These are phyloP conservation scores for Colletotrichum sp. DNA, from an alignment of 2,329 filamentous ascomycete species.

Conservation along the genomic window DNA sequence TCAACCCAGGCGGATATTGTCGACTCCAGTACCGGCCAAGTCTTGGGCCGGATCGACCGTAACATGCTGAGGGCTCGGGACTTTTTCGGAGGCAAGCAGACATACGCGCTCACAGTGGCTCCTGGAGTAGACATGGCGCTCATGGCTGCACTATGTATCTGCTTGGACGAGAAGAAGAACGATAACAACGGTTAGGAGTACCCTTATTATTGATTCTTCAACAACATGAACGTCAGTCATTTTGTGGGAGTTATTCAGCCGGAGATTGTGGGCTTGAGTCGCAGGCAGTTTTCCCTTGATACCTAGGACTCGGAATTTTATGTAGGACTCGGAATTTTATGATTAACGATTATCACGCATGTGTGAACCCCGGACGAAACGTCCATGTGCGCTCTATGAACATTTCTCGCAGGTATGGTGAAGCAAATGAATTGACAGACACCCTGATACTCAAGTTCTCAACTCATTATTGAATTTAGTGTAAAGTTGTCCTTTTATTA, in stretches of 20 bases:
- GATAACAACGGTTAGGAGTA: conserved; percentile 22
- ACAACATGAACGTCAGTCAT: neutral
- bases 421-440: neutral
- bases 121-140: conserved; percentile 70
- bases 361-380: neutral
- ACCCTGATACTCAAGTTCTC: neutral
- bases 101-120: conserved; percentile 68
- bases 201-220: neutral
- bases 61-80: conserved; percentile 63
- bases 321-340: neutral
- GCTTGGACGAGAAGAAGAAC: conserved; percentile 68
- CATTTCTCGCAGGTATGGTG: fast-evolving
- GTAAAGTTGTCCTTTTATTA: neutral
- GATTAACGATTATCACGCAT: neutral
- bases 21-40: conserved; percentile 50
- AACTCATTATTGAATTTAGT: neutral
- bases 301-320: no score
- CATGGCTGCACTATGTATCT: conserved; percentile 71
- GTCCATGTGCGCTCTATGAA: neutral
- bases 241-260: neutral
- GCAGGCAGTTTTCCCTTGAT: neutral
- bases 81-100: conserved; percentile 65
- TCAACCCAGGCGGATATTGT: conserved; percentile 63
- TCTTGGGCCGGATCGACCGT: conserved; percentile 64
- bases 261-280: neutral